phyloP scores from a whole-genome alignment of 176 grass and related monocot species.

The Cenchrus purpureus region DNA sequence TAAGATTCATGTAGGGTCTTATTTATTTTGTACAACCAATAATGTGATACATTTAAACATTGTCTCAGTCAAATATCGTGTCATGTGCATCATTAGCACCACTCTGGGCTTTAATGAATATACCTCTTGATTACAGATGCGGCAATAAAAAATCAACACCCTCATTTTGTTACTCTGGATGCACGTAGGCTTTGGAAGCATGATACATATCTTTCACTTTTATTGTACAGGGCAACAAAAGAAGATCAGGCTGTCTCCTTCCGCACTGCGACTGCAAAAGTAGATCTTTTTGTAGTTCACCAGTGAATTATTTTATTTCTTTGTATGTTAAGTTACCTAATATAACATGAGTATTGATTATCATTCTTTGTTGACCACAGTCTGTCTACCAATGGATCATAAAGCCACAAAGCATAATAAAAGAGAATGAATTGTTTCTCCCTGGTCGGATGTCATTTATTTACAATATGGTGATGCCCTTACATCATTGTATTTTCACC shows the following conservation, averaged over 20 bases:
- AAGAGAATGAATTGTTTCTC: conserved; percentile 95
- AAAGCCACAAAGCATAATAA: conserved; percentile 85
- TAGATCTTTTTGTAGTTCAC: conserved; percentile 36
- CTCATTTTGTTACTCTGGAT: background rate
- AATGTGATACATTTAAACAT: background rate
- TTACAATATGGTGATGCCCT: conserved; percentile 80
- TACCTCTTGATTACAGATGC: background rate
- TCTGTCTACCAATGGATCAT: conserved; percentile 97
- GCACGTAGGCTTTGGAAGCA: conserved; percentile 7
- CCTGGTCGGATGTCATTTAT: conserved; percentile 97
- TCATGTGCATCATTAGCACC: background rate
- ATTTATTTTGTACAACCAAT: background rate
- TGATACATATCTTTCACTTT: conserved; percentile 25
- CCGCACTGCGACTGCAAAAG: conserved; percentile 91
- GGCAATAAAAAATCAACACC: background rate
- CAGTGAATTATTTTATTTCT: background rate
- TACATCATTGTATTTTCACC: conserved; percentile 25
- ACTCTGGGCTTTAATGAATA: background rate
- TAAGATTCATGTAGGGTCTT: conserved; percentile 7
- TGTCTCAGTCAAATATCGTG: conserved; percentile 3
- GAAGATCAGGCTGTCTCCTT: conserved; percentile 79
- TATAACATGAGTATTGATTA: conserved; percentile 32
- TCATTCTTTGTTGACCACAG: conserved; percentile 50
- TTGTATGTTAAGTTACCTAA: conserved; percentile 3
- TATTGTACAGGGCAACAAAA: conserved; percentile 60